These are phyloP conservation scores for Cyclanthera cordifolia DNA, from an alignment of 306 rosid genomes.

Conservation along the genomic window DNA sequence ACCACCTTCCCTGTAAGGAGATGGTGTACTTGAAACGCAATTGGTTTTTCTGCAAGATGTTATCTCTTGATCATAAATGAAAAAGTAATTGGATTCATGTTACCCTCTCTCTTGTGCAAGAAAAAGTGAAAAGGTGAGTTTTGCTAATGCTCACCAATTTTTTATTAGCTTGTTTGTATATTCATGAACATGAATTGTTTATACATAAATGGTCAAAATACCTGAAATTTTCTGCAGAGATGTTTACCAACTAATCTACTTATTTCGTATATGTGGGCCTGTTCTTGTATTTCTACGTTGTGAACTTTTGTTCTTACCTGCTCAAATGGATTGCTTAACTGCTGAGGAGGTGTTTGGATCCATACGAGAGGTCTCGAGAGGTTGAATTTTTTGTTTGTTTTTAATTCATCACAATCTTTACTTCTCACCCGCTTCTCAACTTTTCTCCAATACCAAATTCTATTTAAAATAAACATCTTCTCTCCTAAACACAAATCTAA, in stretches of 20 bases:
- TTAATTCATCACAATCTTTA: no score
- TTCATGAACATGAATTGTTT: background rate
- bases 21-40: constrained; percentile 41
- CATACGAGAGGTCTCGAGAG: no score
- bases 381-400: no score
- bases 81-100: constrained; percentile 11
- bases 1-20: constrained; percentile 31
- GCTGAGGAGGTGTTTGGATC: no score
- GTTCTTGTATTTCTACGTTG: background rate
- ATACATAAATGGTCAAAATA: constrained; percentile 7
- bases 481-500: no score
- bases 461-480: no score
- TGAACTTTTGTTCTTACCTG: background rate
- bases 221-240: background rate
- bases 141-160: constrained; percentile 5
- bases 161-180: constrained; percentile 10
- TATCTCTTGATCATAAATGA: constrained; percentile 7
- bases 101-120: constrained; percentile 5
- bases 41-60: constrained; percentile 14
- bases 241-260: background rate
- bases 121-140: background rate
- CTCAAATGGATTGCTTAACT: background rate
- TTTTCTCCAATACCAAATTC: no score
- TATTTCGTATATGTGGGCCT: background rate
- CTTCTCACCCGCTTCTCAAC: no score